Base-by-base conservation (phyloP, 441 rosid species). In the Gossypium davidsonii region DNA sequence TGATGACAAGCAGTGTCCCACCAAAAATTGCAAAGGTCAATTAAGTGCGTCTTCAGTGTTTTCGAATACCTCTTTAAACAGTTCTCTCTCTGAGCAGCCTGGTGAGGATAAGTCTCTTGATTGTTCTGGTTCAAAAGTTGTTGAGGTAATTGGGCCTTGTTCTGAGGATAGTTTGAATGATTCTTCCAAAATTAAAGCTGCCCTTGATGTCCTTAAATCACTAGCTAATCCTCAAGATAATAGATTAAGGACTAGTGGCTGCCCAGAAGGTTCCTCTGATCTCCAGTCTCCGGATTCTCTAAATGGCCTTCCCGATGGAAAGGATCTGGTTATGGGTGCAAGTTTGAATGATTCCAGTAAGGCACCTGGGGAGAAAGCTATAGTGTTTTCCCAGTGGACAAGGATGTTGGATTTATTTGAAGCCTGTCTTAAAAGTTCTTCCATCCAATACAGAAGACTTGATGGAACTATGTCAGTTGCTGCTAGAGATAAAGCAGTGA, bases 351-450 rank as follows among this genome's bases (percentile, higher is more conserved):
- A 74, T 76, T 64, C 81, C 63, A 31, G 42, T 18, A 88, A 81
- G 76, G 79, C 61, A 20, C 78, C 26, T 71, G 87, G 88, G 31
- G 94, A 90, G 83, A 93, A 93, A 76, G 98, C 94, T 55, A 88
- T 93, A 68, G 92, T 90, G 21, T 93, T 93, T 68, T 93, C 98
- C 26, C 98, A 93, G 76, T 93, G 98, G 97, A 93, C 98, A 12
- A 84, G 87, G 76, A 91, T 93, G 98, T 79, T 93, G 58, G 98
- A 93, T 78, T 72, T 93, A 76, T 83, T 93, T 71, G 98, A 93
- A 87, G 86, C 84, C 73, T 79, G 86, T 70, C 90, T 90, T 66
- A 89, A 79, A 75, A 84, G 73, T 71, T 90, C 93, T 37, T 80
- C 85, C 31, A 87, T 91, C 73, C 91, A 86, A 70, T 93, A 88